Evolutionary conservation across 2,329 filamentous ascomycete species (phyloP).

Genomic region (Teratosphaeria viscida): DNA sequence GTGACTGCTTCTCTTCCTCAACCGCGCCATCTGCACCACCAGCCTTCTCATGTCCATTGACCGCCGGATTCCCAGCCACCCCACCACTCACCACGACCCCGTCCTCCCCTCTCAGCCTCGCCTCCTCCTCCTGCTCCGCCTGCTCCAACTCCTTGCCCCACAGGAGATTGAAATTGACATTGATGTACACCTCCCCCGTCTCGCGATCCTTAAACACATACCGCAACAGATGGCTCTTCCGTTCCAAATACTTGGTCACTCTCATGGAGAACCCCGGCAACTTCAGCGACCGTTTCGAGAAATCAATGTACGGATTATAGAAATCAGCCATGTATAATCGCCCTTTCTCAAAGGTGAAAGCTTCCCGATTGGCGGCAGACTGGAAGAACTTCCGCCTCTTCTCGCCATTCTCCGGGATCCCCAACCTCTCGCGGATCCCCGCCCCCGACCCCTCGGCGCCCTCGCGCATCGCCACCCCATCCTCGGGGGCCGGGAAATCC

Average conservation of each 20-base stretch:
- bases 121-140: constrained; percentile 21
- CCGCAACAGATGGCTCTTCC: constrained; percentile 37
- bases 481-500: constrained; percentile 18
- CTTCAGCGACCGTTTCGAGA: constrained; percentile 35
- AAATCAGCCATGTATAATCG: constrained; percentile 37
- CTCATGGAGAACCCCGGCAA: constrained; percentile 36
- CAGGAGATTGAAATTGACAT: constrained; percentile 36
- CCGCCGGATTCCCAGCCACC: background rate
- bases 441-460: constrained; percentile 31
- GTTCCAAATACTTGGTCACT: constrained; percentile 37
- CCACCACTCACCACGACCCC: background rate
- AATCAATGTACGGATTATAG: constrained; percentile 40
- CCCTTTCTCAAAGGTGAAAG: constrained; percentile 34
- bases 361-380: constrained; percentile 23
- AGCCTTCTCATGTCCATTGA: background rate
- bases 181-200: constrained; percentile 33
- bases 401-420: constrained; percentile 29
- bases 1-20: background rate
- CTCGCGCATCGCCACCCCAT: constrained; percentile 26
- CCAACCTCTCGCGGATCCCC: constrained; percentile 16
- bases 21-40: background rate
- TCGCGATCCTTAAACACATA: constrained; percentile 36
- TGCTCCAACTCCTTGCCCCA: constrained; percentile 33
- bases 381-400: constrained; percentile 38
- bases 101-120: background rate